Conservation (phyloP, 495 filamentous ascomycete species). For the Xylaria castorea region DNA sequence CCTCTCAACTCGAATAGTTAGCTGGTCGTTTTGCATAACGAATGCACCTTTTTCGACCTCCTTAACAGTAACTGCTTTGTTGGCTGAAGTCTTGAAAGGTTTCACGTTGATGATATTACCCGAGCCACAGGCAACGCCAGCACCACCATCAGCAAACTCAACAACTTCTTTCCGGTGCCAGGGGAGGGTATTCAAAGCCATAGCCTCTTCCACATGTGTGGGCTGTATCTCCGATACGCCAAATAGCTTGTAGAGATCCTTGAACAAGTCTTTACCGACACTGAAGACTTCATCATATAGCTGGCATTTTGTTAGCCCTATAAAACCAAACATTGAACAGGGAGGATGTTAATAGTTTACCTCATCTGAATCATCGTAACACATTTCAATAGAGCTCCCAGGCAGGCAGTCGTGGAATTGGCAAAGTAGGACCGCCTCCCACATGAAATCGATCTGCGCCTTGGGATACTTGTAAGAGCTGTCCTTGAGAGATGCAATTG, state of each 20-base stretch:
- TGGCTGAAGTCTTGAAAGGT: conserved; percentile 50
- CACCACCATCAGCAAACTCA: conserved; percentile 56
- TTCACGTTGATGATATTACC: conserved; percentile 58
- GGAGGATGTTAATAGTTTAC: conserved; percentile 42
- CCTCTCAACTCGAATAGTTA: conserved; percentile 71
- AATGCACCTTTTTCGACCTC: conserved; percentile 75
- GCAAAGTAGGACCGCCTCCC: conserved; percentile 84
- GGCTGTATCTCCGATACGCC: conserved; percentile 58
- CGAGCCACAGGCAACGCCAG: conserved; percentile 56
- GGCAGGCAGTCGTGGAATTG: conserved; percentile 98
- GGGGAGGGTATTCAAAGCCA: conserved; percentile 80
- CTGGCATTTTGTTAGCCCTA: conserved; percentile 43
- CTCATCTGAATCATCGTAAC: conserved; percentile 89
- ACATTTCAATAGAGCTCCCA: conserved; percentile 96
- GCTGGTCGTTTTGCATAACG: conserved; percentile 75
- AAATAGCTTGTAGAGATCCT: conserved; percentile 70
- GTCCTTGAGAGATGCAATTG: conserved; percentile 75
- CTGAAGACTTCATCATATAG: conserved; percentile 84
- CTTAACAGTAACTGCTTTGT: conserved; percentile 63
- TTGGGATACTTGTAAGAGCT: conserved; percentile 89
- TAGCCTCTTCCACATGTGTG: conserved; percentile 45
- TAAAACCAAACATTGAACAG: neutral
- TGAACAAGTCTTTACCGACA: conserved; percentile 72
- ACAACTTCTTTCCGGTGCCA: conserved; percentile 81
- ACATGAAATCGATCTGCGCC: conserved; percentile 87